Evolutionary conservation across 2,329 filamentous ascomycete genomes (phyloP).

Genomic region (Cordyceps militaris): DNA sequence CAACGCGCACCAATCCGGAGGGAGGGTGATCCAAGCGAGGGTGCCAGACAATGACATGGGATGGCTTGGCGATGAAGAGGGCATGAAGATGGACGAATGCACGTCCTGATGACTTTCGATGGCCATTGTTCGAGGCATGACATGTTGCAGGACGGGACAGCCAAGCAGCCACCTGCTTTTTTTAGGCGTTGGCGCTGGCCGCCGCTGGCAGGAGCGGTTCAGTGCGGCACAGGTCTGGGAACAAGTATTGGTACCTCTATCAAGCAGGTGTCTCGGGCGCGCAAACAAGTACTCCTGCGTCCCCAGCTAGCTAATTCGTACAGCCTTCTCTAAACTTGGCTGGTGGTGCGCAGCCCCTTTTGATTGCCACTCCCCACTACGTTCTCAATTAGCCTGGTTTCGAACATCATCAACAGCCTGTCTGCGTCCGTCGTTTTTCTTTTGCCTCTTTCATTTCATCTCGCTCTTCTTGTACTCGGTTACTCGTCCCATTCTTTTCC

Average conservation of each 20-base stretch:
- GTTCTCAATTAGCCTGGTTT: constrained; percentile 8
- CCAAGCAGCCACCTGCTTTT: no score
- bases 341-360: constrained; percentile 12
- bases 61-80: not conserved
- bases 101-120: not conserved
- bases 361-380: constrained; percentile 13
- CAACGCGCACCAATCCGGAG: not conserved
- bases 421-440: not conserved
- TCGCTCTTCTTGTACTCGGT: not conserved
- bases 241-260: not conserved
- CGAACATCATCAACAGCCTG: constrained; percentile 10
- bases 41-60: not conserved
- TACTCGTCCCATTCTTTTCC: not conserved
- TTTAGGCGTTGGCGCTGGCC: no score
- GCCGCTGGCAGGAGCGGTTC: no score
- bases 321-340: not conserved
- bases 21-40: not conserved
- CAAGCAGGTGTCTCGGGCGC: no score
- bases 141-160: not conserved
- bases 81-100: not conserved
- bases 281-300: not conserved
- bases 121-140: not conserved
- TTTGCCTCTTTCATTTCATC: constrained; percentile 5
- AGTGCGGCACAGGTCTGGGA: no score
- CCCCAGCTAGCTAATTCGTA: not conserved